phyloP scores from a whole-genome alignment of 2,329 filamentous ascomycete genomes.

The Aureobasidium sp. region DNA sequence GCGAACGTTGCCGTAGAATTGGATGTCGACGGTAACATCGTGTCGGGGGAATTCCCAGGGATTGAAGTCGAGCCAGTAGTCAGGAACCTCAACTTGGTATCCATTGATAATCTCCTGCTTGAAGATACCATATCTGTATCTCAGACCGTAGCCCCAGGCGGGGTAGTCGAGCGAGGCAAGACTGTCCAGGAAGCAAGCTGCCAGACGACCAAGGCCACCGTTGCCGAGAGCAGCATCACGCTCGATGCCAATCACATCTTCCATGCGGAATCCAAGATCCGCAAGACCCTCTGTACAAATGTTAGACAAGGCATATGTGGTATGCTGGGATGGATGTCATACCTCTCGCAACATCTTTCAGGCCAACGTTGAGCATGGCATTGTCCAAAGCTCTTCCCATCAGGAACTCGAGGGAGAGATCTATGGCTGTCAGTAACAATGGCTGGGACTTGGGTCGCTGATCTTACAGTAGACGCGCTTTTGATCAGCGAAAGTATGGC shows the following conservation, averaged over 20 bases:
- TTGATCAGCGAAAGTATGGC: slow-evolving; percentile 79
- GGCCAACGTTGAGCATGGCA: slow-evolving; percentile 91
- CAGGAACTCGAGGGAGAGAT: slow-evolving; percentile 92
- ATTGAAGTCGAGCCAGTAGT: slow-evolving; percentile 99
- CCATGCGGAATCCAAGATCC: slow-evolving; percentile 92
- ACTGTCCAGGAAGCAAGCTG: slow-evolving; percentile 95
- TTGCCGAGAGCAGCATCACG: slow-evolving; percentile 95
- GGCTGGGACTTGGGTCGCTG: too few species aligned
- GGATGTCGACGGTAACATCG: slow-evolving; percentile 91
- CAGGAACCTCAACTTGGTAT: slow-evolving; percentile 95
- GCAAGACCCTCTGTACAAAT: slow-evolving; percentile 59
- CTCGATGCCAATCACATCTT: slow-evolving; percentile 90
- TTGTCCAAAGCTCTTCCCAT: slow-evolving; percentile 97
- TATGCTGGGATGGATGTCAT: slow-evolving; percentile 23
- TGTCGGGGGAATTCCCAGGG: slow-evolving; percentile 97
- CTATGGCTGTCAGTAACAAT: slow-evolving; percentile 26
- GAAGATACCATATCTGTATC: slow-evolving; percentile 93
- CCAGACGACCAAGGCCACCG: slow-evolving; percentile 86
- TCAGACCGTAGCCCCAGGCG: slow-evolving; percentile 92
- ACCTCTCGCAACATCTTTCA: slow-evolving; percentile 80
- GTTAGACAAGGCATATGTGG: slow-evolving; percentile 14
- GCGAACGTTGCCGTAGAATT: slow-evolving; percentile 84
- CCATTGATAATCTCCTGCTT: slow-evolving; percentile 98
- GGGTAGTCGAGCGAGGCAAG: slow-evolving; percentile 90
- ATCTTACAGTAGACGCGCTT: slow-evolving; percentile 82